These are phyloP conservation scores for Tetracentron sinense DNA, from an alignment of 164 flowering plant species.

Conservation along the genomic window DNA sequence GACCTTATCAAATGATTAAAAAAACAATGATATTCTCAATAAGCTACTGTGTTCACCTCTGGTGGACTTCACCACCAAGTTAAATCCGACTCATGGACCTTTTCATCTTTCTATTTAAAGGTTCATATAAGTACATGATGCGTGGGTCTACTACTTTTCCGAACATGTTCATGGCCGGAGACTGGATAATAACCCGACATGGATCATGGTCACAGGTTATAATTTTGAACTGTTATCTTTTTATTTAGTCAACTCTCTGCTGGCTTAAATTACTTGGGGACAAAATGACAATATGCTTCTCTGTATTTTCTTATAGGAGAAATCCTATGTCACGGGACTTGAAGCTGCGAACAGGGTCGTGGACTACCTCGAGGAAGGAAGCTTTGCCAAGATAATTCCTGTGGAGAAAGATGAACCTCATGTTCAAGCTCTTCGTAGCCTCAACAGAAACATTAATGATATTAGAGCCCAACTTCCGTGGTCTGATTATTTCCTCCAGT, in stretches of 20 bases:
- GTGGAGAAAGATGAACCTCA: slow-evolving; percentile 70
- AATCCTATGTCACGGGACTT: slow-evolving; percentile 59
- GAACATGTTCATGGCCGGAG: slow-evolving; percentile 67
- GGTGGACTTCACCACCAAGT: neutral
- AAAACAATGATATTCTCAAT: too few species aligned
- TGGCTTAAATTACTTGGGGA: neutral
- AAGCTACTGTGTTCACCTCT: neutral
- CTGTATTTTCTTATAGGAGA: slow-evolving; percentile 36
- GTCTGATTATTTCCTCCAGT: slow-evolving; percentile 41
- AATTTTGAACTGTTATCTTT: neutral
- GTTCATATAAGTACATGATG: slow-evolving; percentile 68
- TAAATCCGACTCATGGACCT: neutral
- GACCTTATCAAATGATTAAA: too few species aligned
- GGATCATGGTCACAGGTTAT: slow-evolving; percentile 73
- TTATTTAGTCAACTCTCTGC: neutral
- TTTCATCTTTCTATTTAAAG: slow-evolving; percentile 16
- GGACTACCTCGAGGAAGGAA: slow-evolving; percentile 52
- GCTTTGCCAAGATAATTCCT: slow-evolving; percentile 56
- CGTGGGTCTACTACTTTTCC: slow-evolving; percentile 59
- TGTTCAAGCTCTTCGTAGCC: slow-evolving; percentile 43
- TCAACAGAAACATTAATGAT: slow-evolving; percentile 48
- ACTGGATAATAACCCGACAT: slow-evolving; percentile 61
- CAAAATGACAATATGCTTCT: neutral
- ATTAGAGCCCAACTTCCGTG: slow-evolving; percentile 48
- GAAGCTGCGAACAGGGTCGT: slow-evolving; percentile 71